Evolutionary conservation across 78 protist genomes (phyloP), one percentile per base, ranked within the genome.

Genomic region (Pigoraptor vietnamica): DNA sequence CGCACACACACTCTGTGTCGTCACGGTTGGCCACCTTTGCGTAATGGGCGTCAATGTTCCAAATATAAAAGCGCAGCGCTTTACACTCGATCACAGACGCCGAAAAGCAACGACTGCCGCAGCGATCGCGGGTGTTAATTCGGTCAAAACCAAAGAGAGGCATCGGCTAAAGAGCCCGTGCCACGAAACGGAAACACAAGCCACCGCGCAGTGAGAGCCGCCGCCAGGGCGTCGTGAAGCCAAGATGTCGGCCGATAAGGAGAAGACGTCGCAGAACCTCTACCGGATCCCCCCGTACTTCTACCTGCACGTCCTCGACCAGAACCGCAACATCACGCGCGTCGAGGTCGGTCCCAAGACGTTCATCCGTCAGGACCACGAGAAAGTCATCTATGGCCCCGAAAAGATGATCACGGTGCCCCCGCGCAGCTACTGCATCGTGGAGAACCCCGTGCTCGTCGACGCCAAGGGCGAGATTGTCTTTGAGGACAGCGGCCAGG

Each of bases 361-460:
- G 55, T 96, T 94, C 81, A 95, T 95, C 0, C 88, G 98, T 55
- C 95, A 94, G 93, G 97, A 96, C 91, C 95, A 97, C 81, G 98
- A 96, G 93, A 90, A 56, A 82, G 94, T 97, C 40, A 93, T 95
- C 25, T 24, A 67, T 33, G 98, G 95, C 0, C 98, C 97, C 34
- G 93, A 89, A 37, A 83, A 87, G 67, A 97, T 94, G 96, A 87
- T 97, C 90, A 88, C 86, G 36, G 89, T 97, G 21, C 97, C 97
- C 39, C 97, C 95, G 37, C 94, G 97, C 55, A 34, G 94, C 92
- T 97, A 96, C 92, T 96, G 97, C 91, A 56, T 95, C 0, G 88
- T 97, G 37, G 36, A 88, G 32, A 97, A 97, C 93, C 97, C 97
- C 40, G 91, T 93, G 32, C 89, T 90, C 1, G 93, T 95, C 48